Conservation (phyloP, 2,329 filamentous ascomycete genomes). For the Fusarium virguliforme region DNA sequence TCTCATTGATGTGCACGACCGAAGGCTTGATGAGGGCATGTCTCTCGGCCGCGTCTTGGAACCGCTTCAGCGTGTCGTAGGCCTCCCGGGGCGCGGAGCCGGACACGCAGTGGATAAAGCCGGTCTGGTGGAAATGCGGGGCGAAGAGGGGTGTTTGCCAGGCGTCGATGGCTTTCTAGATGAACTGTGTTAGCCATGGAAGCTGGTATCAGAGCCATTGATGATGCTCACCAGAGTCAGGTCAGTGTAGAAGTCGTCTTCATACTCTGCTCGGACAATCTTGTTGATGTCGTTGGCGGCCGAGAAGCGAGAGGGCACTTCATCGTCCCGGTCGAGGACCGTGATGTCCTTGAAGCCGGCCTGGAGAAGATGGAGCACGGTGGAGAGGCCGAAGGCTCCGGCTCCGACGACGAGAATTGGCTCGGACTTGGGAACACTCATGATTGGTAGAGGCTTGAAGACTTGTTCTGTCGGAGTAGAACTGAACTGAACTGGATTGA, state of each 20-base stretch:
- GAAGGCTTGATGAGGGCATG: constrained; percentile 60
- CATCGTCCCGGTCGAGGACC: constrained; percentile 61
- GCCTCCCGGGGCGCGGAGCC: constrained; percentile 65
- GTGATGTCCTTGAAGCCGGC: constrained; percentile 64
- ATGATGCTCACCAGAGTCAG: constrained; percentile 63
- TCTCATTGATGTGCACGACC: constrained; percentile 57
- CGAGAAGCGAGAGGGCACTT: constrained; percentile 63
- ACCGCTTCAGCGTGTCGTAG: constrained; percentile 61
- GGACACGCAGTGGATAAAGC: constrained; percentile 65
- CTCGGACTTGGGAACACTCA: constrained; percentile 45
- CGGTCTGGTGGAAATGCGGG: constrained; percentile 65
- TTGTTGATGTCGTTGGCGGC: constrained; percentile 75
- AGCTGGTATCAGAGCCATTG: neutral
- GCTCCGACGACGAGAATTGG: constrained; percentile 61
- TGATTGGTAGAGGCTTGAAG: constrained; percentile 11
- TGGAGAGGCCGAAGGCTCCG: constrained; percentile 68
- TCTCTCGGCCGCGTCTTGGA: constrained; percentile 59
- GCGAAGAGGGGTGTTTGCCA: constrained; percentile 69
- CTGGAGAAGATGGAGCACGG: constrained; percentile 62
- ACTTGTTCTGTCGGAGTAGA: neutral
- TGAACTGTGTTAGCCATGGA: neutral
- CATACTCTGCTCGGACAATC: constrained; percentile 73
- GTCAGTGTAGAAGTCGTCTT: constrained; percentile 70
- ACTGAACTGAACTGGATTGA: neutral
- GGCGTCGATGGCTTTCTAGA: constrained; percentile 64